Conservation (phyloP, 2,329 filamentous ascomycete genomes). For the Cladophialophora carrionii region DNA sequence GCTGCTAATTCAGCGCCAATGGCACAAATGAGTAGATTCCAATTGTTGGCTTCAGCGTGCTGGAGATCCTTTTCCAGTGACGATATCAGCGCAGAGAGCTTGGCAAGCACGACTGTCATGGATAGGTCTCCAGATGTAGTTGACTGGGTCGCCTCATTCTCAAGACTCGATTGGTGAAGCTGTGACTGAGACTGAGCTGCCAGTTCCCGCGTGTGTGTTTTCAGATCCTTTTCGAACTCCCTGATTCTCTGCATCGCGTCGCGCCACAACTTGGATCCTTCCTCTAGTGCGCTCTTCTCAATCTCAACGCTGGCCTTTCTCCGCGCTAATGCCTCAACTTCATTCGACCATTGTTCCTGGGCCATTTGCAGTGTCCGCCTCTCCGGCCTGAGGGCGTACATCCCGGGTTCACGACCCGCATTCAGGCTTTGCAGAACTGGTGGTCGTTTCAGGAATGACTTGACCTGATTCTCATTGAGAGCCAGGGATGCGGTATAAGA, state of each 20-base stretch:
- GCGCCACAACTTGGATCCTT: conserved; percentile 63
- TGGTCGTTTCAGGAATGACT: conserved; percentile 56
- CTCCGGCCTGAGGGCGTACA: conserved; percentile 58
- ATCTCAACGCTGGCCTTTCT: conserved; percentile 53
- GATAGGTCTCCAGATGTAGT: conserved; percentile 10
- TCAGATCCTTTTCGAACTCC: conserved; percentile 56
- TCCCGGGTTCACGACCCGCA: conserved; percentile 40
- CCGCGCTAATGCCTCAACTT: conserved; percentile 51
- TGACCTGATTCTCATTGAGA: conserved; percentile 59
- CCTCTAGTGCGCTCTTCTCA: conserved; percentile 61
- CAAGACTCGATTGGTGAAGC: conserved; percentile 12
- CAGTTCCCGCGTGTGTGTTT: conserved; percentile 47
- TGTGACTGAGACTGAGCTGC: conserved; percentile 19
- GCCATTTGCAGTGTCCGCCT: conserved; percentile 64
- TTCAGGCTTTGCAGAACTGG: conserved; percentile 47
- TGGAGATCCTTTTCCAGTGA: conserved; percentile 56
- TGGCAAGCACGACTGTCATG: conserved; percentile 20
- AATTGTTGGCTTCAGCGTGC: conserved; percentile 57
- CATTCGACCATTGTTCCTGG: conserved; percentile 58
- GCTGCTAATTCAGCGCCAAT: conserved; percentile 66
- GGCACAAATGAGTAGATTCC: conserved; percentile 65
- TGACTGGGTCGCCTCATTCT: not conserved
- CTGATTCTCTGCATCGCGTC: conserved; percentile 57
- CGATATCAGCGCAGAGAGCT: conserved; percentile 32
- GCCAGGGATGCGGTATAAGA: conserved; percentile 61